Conservation (phyloP, 2,329 filamentous ascomycete genomes). For the Rhexocercosporidium sp. region DNA sequence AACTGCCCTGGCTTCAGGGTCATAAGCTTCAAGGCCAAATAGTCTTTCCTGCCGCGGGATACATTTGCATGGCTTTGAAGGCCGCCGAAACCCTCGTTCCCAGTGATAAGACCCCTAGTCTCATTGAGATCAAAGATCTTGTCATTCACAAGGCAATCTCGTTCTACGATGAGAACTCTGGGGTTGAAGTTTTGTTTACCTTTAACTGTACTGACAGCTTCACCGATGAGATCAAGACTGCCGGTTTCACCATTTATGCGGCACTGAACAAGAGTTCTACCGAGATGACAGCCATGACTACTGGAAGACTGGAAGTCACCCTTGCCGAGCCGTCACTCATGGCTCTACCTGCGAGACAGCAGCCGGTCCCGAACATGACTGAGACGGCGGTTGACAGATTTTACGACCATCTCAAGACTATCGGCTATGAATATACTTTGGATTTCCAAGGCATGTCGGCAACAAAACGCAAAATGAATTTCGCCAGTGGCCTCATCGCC, state of each 20-base stretch:
- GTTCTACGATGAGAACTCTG: constrained; percentile 19
- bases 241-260: not conserved
- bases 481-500: constrained; percentile 15
- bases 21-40: constrained; percentile 46
- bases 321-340: constrained; percentile 1
- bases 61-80: constrained; percentile 53
- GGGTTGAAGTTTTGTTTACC: not conserved
- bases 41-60: constrained; percentile 54
- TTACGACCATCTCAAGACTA: constrained; percentile 21
- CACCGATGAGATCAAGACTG: not conserved
- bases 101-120: not conserved
- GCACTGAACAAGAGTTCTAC: constrained; percentile 5
- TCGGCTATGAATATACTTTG: constrained; percentile 30
- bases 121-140: constrained; percentile 26
- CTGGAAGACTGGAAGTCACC: constrained; percentile 12
- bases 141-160: constrained; percentile 19
- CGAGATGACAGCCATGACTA: constrained; percentile 4
- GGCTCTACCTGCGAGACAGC: not conserved
- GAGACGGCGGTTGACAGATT: constrained; percentile 28
- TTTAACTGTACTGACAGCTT: not conserved
- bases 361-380: constrained; percentile 14
- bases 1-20: constrained; percentile 51
- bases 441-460: constrained; percentile 23
- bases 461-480: constrained; percentile 19
- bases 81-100: constrained; percentile 42